Evolutionary conservation across 495 filamentous ascomycete species (phyloP), one percentile per base, ranked within the genome.

Genomic region (Hypoxylon fragiforme): DNA sequence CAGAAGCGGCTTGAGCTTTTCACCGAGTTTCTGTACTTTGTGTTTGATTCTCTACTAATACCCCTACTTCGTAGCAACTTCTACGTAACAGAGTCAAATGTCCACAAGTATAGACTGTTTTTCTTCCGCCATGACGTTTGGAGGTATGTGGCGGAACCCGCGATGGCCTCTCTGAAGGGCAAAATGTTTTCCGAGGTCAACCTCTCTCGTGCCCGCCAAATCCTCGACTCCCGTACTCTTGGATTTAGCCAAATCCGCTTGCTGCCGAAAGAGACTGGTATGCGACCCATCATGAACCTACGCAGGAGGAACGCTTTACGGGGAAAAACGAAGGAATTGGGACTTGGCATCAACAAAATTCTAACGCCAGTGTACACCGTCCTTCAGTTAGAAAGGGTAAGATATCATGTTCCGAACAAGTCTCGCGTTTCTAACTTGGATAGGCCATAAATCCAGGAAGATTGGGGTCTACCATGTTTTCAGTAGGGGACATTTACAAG

Each of bases 121-220:
- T 98, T 89, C 73, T 97, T 97, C 60, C 85, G 92, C 3, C 95
- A 98, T 55, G 94, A 98, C 62, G 77, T 91, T 30, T 98, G 94
- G 94, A 80, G 82, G 49, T 78, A 76, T 12, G 62, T 97, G 35
- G 85, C 82, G 7, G 86, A 92, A 55, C 85, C 90, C 11, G 83
- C 87, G 0, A 70, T 97, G 64, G 71, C 77, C 1, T 65, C 73
- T 5, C 72, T 98, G 13, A 95, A 91, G 67, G 54, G 70, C 4
- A 77, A 76, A 1, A 92, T 92, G 80, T 90, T 96, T 48, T 85
- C 92, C 60, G 88, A 92, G 56, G 64, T 96, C n/a, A 78, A 78
- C 14, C 60, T 76, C 12, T 76, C 79, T 0, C 70, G 73, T 19
- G 89, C 85, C 0, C 67, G 74, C 12, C 70, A 73, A 13, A 73